A percentile compares a stretch with the other conserved stretches of the same genome.
Evolutionary conservation across 495 filamentous ascomycete genomes (phyloP).

Genomic region (Hamigera avellanea): DNA sequence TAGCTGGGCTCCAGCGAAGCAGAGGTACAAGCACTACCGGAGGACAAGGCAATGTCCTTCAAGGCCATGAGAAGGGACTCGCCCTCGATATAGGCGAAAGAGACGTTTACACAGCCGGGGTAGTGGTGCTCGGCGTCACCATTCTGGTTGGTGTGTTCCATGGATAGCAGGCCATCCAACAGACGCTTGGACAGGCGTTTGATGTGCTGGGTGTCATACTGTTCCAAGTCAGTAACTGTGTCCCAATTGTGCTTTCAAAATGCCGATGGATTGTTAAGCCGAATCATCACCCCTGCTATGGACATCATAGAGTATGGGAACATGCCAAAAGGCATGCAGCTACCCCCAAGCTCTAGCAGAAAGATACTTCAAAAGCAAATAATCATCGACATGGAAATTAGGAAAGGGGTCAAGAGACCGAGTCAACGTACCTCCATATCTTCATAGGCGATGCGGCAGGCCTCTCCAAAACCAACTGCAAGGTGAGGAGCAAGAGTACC

Average conservation of each 20-base stretch:
- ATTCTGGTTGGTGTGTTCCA: slow-evolving; percentile 90
- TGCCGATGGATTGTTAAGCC: slow-evolving; percentile 2
- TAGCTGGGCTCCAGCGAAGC: slow-evolving; percentile 95
- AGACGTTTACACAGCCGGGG: slow-evolving; percentile 95
- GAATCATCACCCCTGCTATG: slow-evolving; percentile 42
- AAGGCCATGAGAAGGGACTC: slow-evolving; percentile 97
- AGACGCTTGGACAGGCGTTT: slow-evolving; percentile 71
- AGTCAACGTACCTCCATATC: slow-evolving; percentile 68
- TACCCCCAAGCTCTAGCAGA: slow-evolving; percentile 34
- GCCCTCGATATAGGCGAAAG: slow-evolving; percentile 95
- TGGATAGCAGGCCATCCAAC: slow-evolving; percentile 62
- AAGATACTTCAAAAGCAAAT: slow-evolving; percentile 49
- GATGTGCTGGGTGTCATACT: slow-evolving; percentile 90
- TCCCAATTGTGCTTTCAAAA: background rate
- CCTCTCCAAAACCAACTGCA: slow-evolving; percentile 89
- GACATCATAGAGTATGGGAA: slow-evolving; percentile 31
- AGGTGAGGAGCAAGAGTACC: slow-evolving; percentile 86
- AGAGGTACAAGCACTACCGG: slow-evolving; percentile 93
- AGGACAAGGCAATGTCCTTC: slow-evolving; percentile 95
- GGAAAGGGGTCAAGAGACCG: slow-evolving; percentile 5
- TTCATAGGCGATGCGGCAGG: slow-evolving; percentile 78
- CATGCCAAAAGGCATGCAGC: slow-evolving; percentile 25
- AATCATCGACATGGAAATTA: slow-evolving; percentile 26
- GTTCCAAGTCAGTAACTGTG: slow-evolving; percentile 17
- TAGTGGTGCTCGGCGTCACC: slow-evolving; percentile 77